Evolutionary conservation across 2,329 filamentous ascomycete genomes (phyloP), one percentile per base, ranked within the genome.

Genomic region (Metarhizium humberi): DNA sequence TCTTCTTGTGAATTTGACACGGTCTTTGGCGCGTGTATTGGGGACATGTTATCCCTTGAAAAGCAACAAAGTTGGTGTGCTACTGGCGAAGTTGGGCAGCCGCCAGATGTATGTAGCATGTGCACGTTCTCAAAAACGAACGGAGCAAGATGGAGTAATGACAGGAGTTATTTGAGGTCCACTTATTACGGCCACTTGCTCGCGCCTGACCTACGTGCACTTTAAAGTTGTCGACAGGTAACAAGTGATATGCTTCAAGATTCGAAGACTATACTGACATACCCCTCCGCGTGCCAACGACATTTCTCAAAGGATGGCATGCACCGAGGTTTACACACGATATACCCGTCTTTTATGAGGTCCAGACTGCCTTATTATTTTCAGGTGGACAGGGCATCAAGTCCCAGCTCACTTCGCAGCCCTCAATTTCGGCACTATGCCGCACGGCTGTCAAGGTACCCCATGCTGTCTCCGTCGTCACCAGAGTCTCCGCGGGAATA

Each of bases 391-490:
- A 51, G 7, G 78, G 77, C 77, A 80, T 79, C 4, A 69, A 57
- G 46, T 79, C 72, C 74, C 76, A 82, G 0, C 77, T 75, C 29
- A 76, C 63, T 5, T 70, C 59, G 6, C 73, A 62, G 0, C 75
- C 77, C 8, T 78, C 69, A 14, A 83, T 70, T 0, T 16, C 60
- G 4, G 75, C 78, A 18, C 75, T 71, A 62, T 82, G 78, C 49
- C 61, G 73, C 20, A 82, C 66, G 10, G 75, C 75, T 53, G 58
- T 72, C 67, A 81, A 67, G 13, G 63, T 61, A 0, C 79, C 79
- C 61, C 79, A 79, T 0, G 57, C 70, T 2, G 73, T 77, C 14
- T 69, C 52, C n/a, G 66, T 67, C 6, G 69, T 71, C 60, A 81
- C 78, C 8, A 78, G 67, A 48, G 68, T 75, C 8, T 65, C 56